Evolutionary conservation across 441 rosid species (phyloP).

Genomic region (Adansonia gregorii): DNA sequence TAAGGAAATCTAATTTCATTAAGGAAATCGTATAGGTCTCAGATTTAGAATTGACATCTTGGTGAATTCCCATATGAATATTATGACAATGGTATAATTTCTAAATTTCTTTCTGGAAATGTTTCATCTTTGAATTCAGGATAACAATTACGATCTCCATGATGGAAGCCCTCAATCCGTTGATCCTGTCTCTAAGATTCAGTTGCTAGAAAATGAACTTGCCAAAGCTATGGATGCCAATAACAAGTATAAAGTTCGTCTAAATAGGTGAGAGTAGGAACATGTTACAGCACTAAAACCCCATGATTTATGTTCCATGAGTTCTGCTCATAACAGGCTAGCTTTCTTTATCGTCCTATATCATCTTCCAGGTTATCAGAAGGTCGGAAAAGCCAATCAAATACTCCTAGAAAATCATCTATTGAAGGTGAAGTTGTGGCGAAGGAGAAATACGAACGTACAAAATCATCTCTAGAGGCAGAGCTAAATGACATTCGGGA

Average conservation of each 20-base stretch:
- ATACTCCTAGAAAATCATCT: constrained; percentile 42
- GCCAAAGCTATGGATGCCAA: constrained; percentile 41
- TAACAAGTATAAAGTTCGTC: constrained; percentile 39
- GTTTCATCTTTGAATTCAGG: constrained; percentile 31
- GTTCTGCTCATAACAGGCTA: neutral
- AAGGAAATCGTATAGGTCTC: neutral
- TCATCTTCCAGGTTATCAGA: constrained; percentile 39
- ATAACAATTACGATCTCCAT: constrained; percentile 22
- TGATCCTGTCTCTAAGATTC: constrained; percentile 39
- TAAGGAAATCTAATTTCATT: constrained; percentile 23
- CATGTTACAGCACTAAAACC: neutral
- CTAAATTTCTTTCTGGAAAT: neutral
- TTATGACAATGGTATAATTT: neutral
- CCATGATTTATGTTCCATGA: constrained; percentile 17
- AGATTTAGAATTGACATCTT: neutral
- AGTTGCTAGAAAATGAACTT: constrained; percentile 43
- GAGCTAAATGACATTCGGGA: constrained; percentile 57
- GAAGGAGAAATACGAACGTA: constrained; percentile 49
- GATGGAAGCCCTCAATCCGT: constrained; percentile 27
- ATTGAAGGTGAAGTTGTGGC: constrained; percentile 44
- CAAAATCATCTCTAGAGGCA: constrained; percentile 54
- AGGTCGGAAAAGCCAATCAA: constrained; percentile 29
- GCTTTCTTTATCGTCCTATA: neutral
- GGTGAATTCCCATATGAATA: neutral
- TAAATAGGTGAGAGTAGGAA: constrained; percentile 39